phyloP scores from a whole-genome alignment of 1,284 basidiomycete species.

The Fomitiporia mediterranea region DNA sequence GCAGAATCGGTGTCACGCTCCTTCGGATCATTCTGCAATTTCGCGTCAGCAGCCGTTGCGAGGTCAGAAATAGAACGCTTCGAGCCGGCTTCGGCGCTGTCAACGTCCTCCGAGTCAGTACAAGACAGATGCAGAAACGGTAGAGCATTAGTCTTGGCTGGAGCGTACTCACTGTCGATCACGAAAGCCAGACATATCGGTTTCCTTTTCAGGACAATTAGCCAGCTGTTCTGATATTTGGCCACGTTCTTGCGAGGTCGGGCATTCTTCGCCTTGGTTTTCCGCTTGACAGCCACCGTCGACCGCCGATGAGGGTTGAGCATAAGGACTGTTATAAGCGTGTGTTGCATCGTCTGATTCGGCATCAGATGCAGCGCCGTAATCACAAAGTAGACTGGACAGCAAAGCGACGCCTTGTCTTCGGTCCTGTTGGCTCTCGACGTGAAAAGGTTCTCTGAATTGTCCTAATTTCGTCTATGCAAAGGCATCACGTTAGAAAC shows the following conservation, averaged over 20 bases:
- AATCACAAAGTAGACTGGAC: slow-evolving; percentile 1
- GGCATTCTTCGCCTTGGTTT: not conserved
- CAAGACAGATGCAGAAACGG: not conserved
- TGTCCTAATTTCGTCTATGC: not conserved
- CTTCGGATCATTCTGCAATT: not conserved
- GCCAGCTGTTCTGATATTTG: not conserved
- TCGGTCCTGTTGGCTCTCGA: not conserved
- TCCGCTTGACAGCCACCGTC: not conserved
- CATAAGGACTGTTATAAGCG: not conserved
- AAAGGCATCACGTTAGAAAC: not conserved
- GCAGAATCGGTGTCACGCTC: not conserved
- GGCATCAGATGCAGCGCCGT: not conserved
- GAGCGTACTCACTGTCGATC: not conserved
- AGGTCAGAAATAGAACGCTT: not conserved
- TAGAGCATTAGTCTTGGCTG: not conserved
- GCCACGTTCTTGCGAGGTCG: not conserved
- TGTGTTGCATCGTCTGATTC: not conserved
- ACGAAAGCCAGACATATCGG: slow-evolving; percentile 2
- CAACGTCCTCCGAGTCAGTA: not conserved
- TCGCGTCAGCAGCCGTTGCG: not conserved
- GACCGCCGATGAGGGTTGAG: slow-evolving; percentile 4
- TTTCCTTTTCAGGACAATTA: not conserved
- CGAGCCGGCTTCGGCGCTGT: not conserved
- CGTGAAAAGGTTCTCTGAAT: not conserved
- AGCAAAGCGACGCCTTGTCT: not conserved